Base-by-base conservation (phyloP, 2,329 filamentous ascomycete genomes). In the Colletotrichum sublineola region DNA sequence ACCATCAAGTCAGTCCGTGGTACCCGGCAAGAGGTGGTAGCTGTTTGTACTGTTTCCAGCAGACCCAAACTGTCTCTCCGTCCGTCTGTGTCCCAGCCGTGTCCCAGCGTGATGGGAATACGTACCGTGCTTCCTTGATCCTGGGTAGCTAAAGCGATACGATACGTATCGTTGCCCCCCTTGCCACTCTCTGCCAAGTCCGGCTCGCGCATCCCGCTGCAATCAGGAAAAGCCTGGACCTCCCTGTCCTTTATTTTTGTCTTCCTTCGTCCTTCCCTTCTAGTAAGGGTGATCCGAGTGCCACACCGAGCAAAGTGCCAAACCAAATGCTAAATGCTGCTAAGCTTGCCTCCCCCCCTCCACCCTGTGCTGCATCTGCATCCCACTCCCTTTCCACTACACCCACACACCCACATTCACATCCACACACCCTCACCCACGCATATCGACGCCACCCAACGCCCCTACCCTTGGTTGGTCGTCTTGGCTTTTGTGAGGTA, bases 141-240 rank as follows among this genome's bases (percentile, higher is more conserved):
- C 31, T 46, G 24, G 24, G 24, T 24, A 12, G n/a, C n/a, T 11
- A 46, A 15, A 24, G 24, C 24, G 50, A 24, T 12, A 14, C 1
- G 14, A 38, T 55, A 64, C 62, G 62, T 64, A 64, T 18, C 38
- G 53, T n/a, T 33, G 20, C 36, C 36, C 36, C 33, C 55, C 8
- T 15, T 36, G 12, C n/a, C n/a, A n/a, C 46, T 24, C 20, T 58
- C 61, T 63, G 61, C 61, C 61, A 63, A 53, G 61, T 18, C 50
- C 66, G 67, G 66, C 70, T 64, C 63, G 55, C 50, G 12, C 55
- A 57, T 70, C 55, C 53, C 46, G 70, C 66, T 69, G 70, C 60
- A 70, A 73, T 73, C 69, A 53, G 58, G 67, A 38, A 55, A 40
- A 63, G 65, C 55, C 69, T 60, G 66, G 69, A 63, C 58, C n/a